Base-by-base conservation (phyloP, 2,329 filamentous ascomycete genomes). In the Ophiostoma piceae region DNA sequence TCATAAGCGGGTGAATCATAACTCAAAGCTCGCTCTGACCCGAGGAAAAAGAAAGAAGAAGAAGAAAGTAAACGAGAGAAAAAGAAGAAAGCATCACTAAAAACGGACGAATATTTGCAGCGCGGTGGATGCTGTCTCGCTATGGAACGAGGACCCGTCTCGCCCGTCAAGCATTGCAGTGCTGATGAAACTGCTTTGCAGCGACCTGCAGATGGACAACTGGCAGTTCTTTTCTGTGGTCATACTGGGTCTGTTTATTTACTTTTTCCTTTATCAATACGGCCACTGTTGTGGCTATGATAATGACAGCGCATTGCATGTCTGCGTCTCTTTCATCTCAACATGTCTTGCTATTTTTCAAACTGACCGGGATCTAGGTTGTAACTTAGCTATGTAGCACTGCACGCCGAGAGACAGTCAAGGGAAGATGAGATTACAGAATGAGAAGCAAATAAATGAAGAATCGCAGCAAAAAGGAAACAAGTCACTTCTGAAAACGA, bases 141-240 rank as follows among this genome's bases (percentile, higher is more conserved):
- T 19, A 7, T 65, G 62, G 62, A 65, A 65, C 19, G 62, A 64
- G 14, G 51, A 57, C 51, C 51, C 51, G 51, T 57, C 60, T n/a
- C 37, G 60, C 51, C 51, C 51, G 51, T 57, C 60, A 35, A 64
- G 60, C 35, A 65, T 65, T 37, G 35, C 32, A 39, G 62, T 65
- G 62, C 62, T 65, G 62, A 22, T 65, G 62, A 65, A 65, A 65
- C 62, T 39, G 35, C 62, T 57, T 11, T 39, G 35, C 60, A 37
- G 32, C 1, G 3, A 32, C 32, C 29, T 37, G 32, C 32, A 32
- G 29, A 39, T 37, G 32, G 35, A 37, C 62, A 39, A 65, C 62
- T 65, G 32, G 62, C 32, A 37, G 60, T 65, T 65, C 35, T 65
- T 39, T 65, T 39, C 1, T 41, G 35, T 11, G 12, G 29, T 14